Percentiles rank a stretch among this genome's conserved stretches.
phyloP scores from a whole-genome alignment of 805 yeast species.

The Tetrapisispora fleetii region DNA sequence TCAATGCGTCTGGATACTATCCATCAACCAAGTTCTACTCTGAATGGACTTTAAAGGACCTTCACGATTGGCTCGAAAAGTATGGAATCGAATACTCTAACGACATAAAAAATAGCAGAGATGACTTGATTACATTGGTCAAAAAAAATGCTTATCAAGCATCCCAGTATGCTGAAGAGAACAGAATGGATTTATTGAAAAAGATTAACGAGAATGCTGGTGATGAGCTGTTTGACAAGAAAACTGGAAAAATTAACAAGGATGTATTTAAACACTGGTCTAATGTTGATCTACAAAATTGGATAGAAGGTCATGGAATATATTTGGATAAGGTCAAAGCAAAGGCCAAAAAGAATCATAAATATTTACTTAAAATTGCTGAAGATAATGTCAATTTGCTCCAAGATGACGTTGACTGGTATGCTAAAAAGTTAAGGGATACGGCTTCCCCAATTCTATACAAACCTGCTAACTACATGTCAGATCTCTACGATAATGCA shows the following conservation, averaged over 20 bases:
- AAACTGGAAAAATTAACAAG: slow-evolving; percentile 33
- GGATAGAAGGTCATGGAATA: slow-evolving; percentile 41
- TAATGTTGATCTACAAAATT: slow-evolving; percentile 42
- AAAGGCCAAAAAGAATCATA: slow-evolving; percentile 27
- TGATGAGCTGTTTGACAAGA: slow-evolving; percentile 30
- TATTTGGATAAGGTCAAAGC: slow-evolving; percentile 23
- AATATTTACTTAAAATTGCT: slow-evolving; percentile 31
- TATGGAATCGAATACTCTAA: slow-evolving; percentile 33
- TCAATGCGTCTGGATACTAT: slow-evolving; percentile 35
- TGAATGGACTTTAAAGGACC: slow-evolving; percentile 28
- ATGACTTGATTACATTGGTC: slow-evolving; percentile 37
- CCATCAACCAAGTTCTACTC: slow-evolving; percentile 45
- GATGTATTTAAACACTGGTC: slow-evolving; percentile 44
- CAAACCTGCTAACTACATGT: slow-evolving; percentile 25
- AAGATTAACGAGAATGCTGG: slow-evolving; percentile 29
- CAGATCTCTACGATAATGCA: background rate
- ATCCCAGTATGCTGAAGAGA: slow-evolving; percentile 30
- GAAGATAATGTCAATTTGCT: slow-evolving; percentile 28
- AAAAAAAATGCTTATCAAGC: slow-evolving; percentile 34
- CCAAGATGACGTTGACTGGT: slow-evolving; percentile 33
- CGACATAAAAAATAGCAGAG: slow-evolving; percentile 31
- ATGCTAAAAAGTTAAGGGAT: slow-evolving; percentile 24
- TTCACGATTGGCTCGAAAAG: slow-evolving; percentile 40
- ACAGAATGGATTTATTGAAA: slow-evolving; percentile 33
- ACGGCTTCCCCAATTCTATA: slow-evolving; percentile 29